Percentiles rank a stretch among this genome's conserved stretches.
phyloP scores from a whole-genome alignment of 164 flowering plant genomes.

The Nelumbo lutea region DNA sequence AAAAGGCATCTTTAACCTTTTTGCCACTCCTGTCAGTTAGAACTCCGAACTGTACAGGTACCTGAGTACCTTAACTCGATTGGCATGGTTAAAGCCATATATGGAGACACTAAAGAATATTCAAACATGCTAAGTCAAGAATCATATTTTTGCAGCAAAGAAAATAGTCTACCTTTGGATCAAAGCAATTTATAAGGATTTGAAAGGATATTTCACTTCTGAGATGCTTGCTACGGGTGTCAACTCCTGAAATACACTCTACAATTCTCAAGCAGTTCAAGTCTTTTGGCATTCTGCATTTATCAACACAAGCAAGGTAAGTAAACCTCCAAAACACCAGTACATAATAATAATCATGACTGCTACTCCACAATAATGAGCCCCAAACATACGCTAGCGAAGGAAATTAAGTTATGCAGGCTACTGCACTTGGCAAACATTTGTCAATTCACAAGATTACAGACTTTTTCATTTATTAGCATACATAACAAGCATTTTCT shows the following conservation, averaged over 20 bases:
- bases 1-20: no score
- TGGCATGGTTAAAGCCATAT: no score
- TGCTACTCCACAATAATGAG: not conserved
- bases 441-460: not conserved
- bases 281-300: conserved; percentile 57
- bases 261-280: conserved; percentile 69
- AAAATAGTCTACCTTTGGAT: conserved; percentile 39
- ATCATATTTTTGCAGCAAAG: not conserved
- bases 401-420: not conserved
- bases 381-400: not conserved
- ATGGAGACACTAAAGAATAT: no score
- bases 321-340: not conserved
- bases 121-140: no score
- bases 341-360: not conserved
- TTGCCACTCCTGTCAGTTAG: no score
- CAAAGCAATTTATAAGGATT: conserved; percentile 43
- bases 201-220: conserved; percentile 61
- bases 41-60: no score
- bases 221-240: conserved; percentile 57
- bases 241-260: conserved; percentile 57
- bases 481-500: not conserved
- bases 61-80: no score
- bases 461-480: not conserved
- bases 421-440: not conserved
- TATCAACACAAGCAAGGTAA: conserved; percentile 2